Conservation (phyloP, 2,329 filamentous ascomycete genomes). For the Colletotrichum cuscutae region DNA sequence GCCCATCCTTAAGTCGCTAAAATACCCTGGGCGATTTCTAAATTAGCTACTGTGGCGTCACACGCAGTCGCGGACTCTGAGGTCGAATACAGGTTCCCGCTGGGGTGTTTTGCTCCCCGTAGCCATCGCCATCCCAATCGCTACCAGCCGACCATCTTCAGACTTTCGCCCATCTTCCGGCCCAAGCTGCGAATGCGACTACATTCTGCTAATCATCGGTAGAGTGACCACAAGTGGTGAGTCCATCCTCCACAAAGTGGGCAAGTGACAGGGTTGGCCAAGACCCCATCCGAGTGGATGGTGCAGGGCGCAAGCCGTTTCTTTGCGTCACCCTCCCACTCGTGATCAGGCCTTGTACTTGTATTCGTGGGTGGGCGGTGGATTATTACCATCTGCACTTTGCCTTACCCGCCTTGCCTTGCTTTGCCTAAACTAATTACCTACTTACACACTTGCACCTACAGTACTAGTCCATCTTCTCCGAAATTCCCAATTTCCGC, state of each 20-base stretch:
- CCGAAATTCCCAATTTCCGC: not conserved
- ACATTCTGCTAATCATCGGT: not conserved
- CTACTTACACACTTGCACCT: slow-evolving; percentile 20
- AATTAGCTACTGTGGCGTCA: slow-evolving; percentile 24
- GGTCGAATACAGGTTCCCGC: not conserved
- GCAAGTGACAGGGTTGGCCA: slow-evolving; percentile 9
- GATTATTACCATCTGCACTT: slow-evolving; percentile 11
- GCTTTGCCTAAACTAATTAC: slow-evolving; percentile 1
- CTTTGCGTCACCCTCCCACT: slow-evolving; percentile 33
- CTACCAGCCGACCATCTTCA: not conserved
- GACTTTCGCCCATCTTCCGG: not conserved
- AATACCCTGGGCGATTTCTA: slow-evolving; percentile 9
- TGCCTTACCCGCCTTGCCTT: slow-evolving; percentile 10
- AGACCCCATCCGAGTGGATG: slow-evolving; percentile 10
- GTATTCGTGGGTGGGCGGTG: not conserved
- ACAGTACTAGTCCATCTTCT: slow-evolving; percentile 4
- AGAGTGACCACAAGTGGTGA: not conserved
- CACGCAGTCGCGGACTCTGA: not conserved
- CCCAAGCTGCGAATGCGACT: not conserved
- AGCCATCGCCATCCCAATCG: not conserved
- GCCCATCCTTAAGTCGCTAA: slow-evolving; percentile 11
- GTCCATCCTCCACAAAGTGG: slow-evolving; percentile 15
- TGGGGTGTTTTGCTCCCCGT: not conserved
- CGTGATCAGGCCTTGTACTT: slow-evolving; percentile 25
- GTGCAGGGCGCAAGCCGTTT: slow-evolving; percentile 27